Conservation (phyloP, 1,139 yeast species). For the Torulaspora pretoriensis region DNA sequence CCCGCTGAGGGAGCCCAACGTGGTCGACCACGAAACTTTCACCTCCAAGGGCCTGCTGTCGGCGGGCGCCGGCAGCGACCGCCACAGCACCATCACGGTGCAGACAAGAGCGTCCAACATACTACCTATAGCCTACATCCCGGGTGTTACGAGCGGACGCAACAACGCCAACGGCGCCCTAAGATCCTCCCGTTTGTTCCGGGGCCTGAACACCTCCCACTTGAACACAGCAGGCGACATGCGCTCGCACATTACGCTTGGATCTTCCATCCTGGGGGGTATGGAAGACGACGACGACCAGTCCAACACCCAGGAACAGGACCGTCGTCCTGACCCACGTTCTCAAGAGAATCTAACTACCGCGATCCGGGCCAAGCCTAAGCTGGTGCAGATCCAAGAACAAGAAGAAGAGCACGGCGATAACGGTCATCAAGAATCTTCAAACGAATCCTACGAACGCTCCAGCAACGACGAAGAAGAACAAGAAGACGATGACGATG, state of each 20-base stretch:
- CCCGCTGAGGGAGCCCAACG: slow-evolving; percentile 1
- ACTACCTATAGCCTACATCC: slow-evolving; percentile 90
- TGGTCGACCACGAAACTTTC: slow-evolving; percentile 2
- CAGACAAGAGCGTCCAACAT: slow-evolving; percentile 80
- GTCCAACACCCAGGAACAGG: slow-evolving; percentile 1
- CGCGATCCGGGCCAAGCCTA: slow-evolving; percentile 68
- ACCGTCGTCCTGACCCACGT: slow-evolving; percentile 25
- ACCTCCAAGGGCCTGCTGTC: slow-evolving; percentile 7
- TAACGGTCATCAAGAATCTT: slow-evolving; percentile 44
- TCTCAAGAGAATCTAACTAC: slow-evolving; percentile 42
- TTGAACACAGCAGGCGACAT: slow-evolving; percentile 28
- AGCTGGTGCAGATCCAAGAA: slow-evolving; percentile 54
- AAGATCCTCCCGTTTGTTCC: slow-evolving; percentile 15
- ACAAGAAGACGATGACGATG: slow-evolving; percentile 19
- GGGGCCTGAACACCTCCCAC: slow-evolving; percentile 12
- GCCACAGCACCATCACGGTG: slow-evolving; percentile 54
- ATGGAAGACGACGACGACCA: slow-evolving; percentile 22
- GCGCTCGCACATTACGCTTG: slow-evolving; percentile 36
- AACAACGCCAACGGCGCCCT: slow-evolving; percentile 33
- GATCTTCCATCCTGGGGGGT: slow-evolving; percentile 36
- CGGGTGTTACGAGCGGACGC: slow-evolving; percentile 74
- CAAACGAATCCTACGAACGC: no score
- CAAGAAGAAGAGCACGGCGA: slow-evolving; percentile 34
- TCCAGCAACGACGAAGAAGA: slow-evolving; percentile 18
- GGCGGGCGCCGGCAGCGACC: slow-evolving; percentile 23